Evolutionary conservation across 1,284 basidiomycete genomes (phyloP), one percentile per base, ranked within the genome.

Genomic region (Coniferiporia sulphurascens): DNA sequence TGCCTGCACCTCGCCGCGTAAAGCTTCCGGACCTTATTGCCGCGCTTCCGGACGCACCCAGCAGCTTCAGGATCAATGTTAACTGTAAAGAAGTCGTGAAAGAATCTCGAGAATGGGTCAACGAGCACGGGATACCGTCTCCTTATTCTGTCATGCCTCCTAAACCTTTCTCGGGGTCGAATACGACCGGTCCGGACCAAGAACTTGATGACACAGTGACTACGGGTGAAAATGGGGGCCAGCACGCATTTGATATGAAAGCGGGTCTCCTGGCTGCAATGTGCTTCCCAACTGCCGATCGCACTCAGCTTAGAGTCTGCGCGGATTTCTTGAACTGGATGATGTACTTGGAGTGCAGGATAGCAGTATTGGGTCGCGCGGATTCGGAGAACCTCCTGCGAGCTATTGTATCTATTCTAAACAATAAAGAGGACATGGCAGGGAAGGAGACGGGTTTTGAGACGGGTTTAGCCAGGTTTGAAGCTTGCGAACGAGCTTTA

Each of bases 321-420:
- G 19, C 55, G 15, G 50, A 56, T 27, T 56, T 61, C 10, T 44
- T 53, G 43, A 41, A 48, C 12, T 61, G 54, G 55, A 52, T 61
- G 22, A 12, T 56, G 19, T 44, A 52, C n/a, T 44, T 61, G 36
- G 54, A 61, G 35, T 22, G 51, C 27, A 19, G 12, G 21, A 27
- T 61, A 13, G 48, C 38, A 10, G 1, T 41, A 10, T 21, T 21
- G 19, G n/a, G 38, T 13, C 7, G 13, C 36, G 22, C 34, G 54
- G 38, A 19, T 17, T 50, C 49, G 19, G 22, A 34, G 27, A 32
- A 48, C 10, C 41, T 15, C 10, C 22, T 61, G 2, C 22, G 57
- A 10, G 49, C 52, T 22, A 43, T 48, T 36, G 36, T 41, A 17
- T 21, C 17, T 21, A 43, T 48, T 12, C n/a, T 52, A 3, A 22